Evolutionary conservation across 2,329 filamentous ascomycete species (phyloP).

Genomic region (Aspergillus aculeatinus): DNA sequence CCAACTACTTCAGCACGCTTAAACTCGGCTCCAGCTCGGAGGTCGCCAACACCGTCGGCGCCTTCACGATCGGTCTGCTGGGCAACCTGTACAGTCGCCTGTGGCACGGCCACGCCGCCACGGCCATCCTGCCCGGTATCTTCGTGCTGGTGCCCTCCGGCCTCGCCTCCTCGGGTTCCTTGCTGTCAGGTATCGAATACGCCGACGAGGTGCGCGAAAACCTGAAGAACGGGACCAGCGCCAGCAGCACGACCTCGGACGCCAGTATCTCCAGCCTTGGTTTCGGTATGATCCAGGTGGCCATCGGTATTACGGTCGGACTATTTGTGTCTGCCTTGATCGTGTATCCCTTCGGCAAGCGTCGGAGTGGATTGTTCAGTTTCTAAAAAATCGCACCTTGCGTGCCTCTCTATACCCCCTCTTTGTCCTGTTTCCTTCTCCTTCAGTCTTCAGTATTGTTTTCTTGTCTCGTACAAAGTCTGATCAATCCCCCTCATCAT

Average conservation of each 20-base stretch:
- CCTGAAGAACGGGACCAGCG: slow-evolving; percentile 9
- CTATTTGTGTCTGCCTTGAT: slow-evolving; percentile 42
- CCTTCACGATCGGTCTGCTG: slow-evolving; percentile 70
- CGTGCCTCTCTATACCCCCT: no score
- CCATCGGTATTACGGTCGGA: slow-evolving; percentile 43
- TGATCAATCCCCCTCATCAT: no score
- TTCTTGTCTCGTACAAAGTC: no score
- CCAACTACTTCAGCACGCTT: slow-evolving; percentile 70
- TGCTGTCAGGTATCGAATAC: slow-evolving; percentile 55
- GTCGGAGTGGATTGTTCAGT: slow-evolving; percentile 42
- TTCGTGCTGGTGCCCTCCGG: slow-evolving; percentile 66
- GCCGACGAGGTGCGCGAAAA: slow-evolving; percentile 52
- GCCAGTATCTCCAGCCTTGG: slow-evolving; percentile 33
- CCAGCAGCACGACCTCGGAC: slow-evolving; percentile 15
- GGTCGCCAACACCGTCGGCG: slow-evolving; percentile 73
- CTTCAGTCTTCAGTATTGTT: no score
- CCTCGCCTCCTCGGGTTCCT: slow-evolving; percentile 55
- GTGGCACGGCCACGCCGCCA: slow-evolving; percentile 74
- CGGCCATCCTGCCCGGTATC: slow-evolving; percentile 80
- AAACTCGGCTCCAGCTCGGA: slow-evolving; percentile 70
- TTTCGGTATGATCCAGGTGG: slow-evolving; percentile 43
- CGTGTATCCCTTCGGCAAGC: slow-evolving; percentile 42
- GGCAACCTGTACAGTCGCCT: slow-evolving; percentile 73
- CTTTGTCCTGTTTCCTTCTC: no score
- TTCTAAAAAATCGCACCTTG: slow-evolving; percentile 19